Evolutionary conservation across 345 rosid species (phyloP).

Genomic region (Gossypium raimondii): DNA sequence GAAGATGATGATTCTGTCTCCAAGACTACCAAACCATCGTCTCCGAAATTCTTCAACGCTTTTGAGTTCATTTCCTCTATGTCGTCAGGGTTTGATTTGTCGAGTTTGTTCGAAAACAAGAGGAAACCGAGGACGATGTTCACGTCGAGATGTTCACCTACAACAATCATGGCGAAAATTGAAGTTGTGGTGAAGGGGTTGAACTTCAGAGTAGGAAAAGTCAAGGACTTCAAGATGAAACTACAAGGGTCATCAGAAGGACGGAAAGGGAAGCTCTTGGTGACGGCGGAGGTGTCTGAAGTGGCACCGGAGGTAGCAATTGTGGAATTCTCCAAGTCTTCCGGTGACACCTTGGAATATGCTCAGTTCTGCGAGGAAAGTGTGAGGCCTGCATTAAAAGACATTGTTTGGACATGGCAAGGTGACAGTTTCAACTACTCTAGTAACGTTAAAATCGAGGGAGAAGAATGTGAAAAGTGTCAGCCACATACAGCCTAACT

Average conservation of each 20-base stretch:
- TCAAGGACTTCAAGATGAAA: slow-evolving; percentile 48
- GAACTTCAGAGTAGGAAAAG: slow-evolving; percentile 46
- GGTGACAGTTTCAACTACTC: not conserved
- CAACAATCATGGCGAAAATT: slow-evolving; percentile 43
- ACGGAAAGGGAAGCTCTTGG: slow-evolving; percentile 48
- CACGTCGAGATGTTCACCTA: slow-evolving; percentile 54
- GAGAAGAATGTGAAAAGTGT: not conserved
- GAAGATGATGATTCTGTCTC: slow-evolving; percentile 12
- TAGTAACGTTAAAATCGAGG: not conserved
- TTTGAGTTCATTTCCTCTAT: slow-evolving; percentile 72
- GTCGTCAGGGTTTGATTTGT: slow-evolving; percentile 78
- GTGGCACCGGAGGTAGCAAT: slow-evolving; percentile 63
- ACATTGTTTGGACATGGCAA: slow-evolving; percentile 43
- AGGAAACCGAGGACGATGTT: slow-evolving; percentile 47
- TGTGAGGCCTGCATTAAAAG: slow-evolving; percentile 68
- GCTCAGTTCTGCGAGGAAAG: slow-evolving; percentile 56
- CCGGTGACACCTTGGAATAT: slow-evolving; percentile 59
- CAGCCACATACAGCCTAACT: not conserved
- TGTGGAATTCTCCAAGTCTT: slow-evolving; percentile 60
- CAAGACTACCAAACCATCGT: slow-evolving; percentile 12
- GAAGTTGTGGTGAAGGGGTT: slow-evolving; percentile 50
- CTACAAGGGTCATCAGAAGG: slow-evolving; percentile 45
- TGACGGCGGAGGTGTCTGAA: slow-evolving; percentile 62
- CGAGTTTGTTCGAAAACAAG: slow-evolving; percentile 61
- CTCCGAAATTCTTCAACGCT: slow-evolving; percentile 55